These are phyloP conservation scores for Rehmannia glutinosa DNA, from an alignment of 257 asterid genomes.

Conservation along the genomic window DNA sequence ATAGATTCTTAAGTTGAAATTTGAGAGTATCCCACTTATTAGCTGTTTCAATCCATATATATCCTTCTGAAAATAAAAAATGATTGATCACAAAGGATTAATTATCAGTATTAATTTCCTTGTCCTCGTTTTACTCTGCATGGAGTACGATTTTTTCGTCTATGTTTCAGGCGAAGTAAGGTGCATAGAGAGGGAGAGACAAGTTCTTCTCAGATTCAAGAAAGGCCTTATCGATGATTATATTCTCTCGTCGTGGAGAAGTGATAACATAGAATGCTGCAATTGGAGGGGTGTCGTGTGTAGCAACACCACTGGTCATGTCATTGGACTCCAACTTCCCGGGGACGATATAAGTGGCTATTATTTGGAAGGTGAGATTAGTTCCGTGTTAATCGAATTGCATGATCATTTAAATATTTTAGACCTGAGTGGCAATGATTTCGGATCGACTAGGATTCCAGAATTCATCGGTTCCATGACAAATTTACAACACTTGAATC, in stretches of 20 bases:
- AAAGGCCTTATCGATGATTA: constrained; percentile 13
- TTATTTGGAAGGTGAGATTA: constrained; percentile 24
- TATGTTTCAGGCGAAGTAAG: constrained; percentile 5
- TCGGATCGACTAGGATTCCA: neutral
- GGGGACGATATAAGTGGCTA: neutral
- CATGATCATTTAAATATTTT: constrained; percentile 22
- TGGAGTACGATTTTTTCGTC: neutral
- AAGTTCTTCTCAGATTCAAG: constrained; percentile 39
- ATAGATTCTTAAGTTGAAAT: neutral
- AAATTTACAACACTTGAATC: neutral
- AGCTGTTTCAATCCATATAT: too few relatives aligned
- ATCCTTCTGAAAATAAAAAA: neutral
- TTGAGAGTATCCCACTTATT: too few relatives aligned
- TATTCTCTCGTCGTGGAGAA: constrained; percentile 29
- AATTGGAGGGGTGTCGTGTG: constrained; percentile 33
- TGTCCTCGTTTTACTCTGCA: neutral
- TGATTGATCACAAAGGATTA: neutral
- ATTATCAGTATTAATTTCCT: neutral
- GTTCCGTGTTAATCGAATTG: constrained; percentile 18
- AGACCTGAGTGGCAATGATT: constrained; percentile 26
- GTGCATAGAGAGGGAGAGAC: constrained; percentile 28
- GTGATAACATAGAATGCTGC: constrained; percentile 42
- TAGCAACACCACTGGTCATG: constrained; percentile 29
- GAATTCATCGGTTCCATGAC: neutral
- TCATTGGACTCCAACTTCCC: constrained; percentile 14